Evolutionary conservation across 2,329 filamentous ascomycete genomes (phyloP), one percentile per base, ranked within the genome.

Genomic region (Canariomyces notabilis): DNA sequence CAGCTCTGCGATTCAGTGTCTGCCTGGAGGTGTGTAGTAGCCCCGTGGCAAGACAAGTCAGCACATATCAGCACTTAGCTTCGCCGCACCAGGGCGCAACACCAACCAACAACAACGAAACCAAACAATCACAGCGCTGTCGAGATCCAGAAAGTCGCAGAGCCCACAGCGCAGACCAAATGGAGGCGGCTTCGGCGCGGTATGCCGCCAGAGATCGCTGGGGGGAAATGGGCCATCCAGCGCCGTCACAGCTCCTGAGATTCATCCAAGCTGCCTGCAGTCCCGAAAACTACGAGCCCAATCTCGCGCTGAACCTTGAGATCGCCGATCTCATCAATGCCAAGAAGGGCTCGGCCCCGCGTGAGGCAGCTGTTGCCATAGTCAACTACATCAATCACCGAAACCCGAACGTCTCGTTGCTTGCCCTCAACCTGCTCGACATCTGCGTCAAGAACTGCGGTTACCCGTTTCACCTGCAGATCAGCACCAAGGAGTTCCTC

Each of bases 371-470:
- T 51, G 82, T 94, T 55, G 82, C 89, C 54, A 95, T 97, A 56
- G 91, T 96, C 59, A 85, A 86, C 69, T 89, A 90, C 63, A 83
- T 97, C 74, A 98, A 98, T 71, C 89, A 95, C 68, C 87, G 93
- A 65, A 98, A 97, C 65, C 87, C 90, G 50, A 97, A 95, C 67
- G 89, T 98, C 57, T 86, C 90, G 51, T 74, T 98, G 56, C 78
- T 97, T 49, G 91, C 93, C 49, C 77, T 97, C 62, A 83, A 84
- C 71, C 80, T 98, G 57, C 87, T 98, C 64, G 93, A 98, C 66
- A 97, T 97, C 54, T 97, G 93, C 68, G 93, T 97, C 68, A 98
- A 98, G 75, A 98, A 98, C 72, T 98, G 93, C 76, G 93, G 93
- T 59, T 98, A 98, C 65, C 90, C 93, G 1, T 98, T 98, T 68